Conservation (phyloP, 1,284 basidiomycete species). For the Malassezia sympodialis region DNA sequence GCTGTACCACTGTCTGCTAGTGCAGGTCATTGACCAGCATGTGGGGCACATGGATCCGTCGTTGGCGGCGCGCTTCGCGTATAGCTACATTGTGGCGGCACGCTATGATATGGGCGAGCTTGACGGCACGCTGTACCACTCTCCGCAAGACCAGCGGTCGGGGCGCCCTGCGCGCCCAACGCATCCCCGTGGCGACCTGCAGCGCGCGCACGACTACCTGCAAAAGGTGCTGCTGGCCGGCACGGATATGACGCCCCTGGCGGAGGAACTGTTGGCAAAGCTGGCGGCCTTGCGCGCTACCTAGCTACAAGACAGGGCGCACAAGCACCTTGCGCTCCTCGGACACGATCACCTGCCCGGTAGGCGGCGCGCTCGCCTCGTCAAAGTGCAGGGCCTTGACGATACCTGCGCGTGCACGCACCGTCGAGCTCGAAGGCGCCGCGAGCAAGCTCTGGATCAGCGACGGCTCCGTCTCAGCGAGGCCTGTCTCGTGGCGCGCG, state of each 20-base stretch:
- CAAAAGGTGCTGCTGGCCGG: slow-evolving; percentile 41
- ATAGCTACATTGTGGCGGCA: slow-evolving; percentile 39
- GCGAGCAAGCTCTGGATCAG: slow-evolving; percentile 16
- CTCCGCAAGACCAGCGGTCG: slow-evolving; percentile 12
- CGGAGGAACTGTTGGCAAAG: slow-evolving; percentile 40
- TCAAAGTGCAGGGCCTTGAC: slow-evolving; percentile 11
- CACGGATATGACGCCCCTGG: slow-evolving; percentile 36
- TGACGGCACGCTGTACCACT: slow-evolving; percentile 14
- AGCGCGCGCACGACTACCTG: slow-evolving; percentile 39
- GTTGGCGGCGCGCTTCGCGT: slow-evolving; percentile 29
- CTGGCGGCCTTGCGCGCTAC: slow-evolving; percentile 33
- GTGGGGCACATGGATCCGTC: slow-evolving; percentile 26
- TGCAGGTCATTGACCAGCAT: slow-evolving; percentile 32
- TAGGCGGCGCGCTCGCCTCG: slow-evolving; percentile 7
- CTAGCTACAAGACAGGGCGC: slow-evolving; percentile 13
- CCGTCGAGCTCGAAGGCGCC: slow-evolving; percentile 13
- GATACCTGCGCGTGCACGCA: slow-evolving; percentile 17
- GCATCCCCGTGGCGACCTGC: slow-evolving; percentile 25
- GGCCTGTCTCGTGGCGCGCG: slow-evolving; percentile 20
- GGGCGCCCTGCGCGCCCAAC: slow-evolving; percentile 2
- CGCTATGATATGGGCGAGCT: slow-evolving; percentile 45
- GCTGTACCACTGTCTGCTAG: slow-evolving; percentile 39
- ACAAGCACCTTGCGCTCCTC: slow-evolving; percentile 19
- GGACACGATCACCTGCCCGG: slow-evolving; percentile 14
- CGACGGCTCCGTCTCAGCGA: slow-evolving; percentile 20